Evolutionary conservation across 2,329 filamentous ascomycete genomes (phyloP).

Genomic region (Gaeumannomyces sp.): DNA sequence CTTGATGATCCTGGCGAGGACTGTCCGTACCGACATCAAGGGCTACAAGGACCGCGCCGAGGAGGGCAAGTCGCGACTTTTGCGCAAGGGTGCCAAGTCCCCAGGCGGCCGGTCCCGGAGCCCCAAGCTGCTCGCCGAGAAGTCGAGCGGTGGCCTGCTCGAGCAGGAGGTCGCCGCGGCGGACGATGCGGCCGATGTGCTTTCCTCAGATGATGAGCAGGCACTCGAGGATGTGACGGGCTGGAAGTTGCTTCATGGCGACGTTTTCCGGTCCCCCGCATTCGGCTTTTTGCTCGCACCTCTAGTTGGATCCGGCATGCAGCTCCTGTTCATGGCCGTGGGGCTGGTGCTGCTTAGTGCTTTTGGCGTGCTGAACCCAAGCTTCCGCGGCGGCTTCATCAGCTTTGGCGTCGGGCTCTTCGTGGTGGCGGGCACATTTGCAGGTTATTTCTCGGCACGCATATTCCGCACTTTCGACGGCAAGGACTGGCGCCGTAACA

Average conservation of each 20-base stretch:
- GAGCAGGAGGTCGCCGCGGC: conserved; percentile 52
- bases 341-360: conserved; percentile 68
- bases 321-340: conserved; percentile 74
- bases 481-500: conserved; percentile 67
- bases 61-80: conserved; percentile 55
- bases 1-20: conserved; percentile 73
- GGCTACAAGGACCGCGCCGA: conserved; percentile 63
- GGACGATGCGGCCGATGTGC: conserved; percentile 45
- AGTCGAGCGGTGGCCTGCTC: conserved; percentile 43
- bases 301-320: conserved; percentile 77
- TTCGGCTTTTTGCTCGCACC: conserved; percentile 71
- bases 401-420: conserved; percentile 80
- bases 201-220: conserved; percentile 64
- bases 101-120: conserved; percentile 28
- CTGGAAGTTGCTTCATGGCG: conserved; percentile 85
- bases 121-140: conserved; percentile 47
- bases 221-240: conserved; percentile 72
- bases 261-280: conserved; percentile 72
- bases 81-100: conserved; percentile 27
- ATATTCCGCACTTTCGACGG: conserved; percentile 82
- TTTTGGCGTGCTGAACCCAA: conserved; percentile 74
- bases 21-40: conserved; percentile 73
- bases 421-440: conserved; percentile 75
- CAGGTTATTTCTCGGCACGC: conserved; percentile 79
- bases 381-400: conserved; percentile 83